phyloP scores from a whole-genome alignment of 345 rosid species.

The Conringia planisiliqua region DNA sequence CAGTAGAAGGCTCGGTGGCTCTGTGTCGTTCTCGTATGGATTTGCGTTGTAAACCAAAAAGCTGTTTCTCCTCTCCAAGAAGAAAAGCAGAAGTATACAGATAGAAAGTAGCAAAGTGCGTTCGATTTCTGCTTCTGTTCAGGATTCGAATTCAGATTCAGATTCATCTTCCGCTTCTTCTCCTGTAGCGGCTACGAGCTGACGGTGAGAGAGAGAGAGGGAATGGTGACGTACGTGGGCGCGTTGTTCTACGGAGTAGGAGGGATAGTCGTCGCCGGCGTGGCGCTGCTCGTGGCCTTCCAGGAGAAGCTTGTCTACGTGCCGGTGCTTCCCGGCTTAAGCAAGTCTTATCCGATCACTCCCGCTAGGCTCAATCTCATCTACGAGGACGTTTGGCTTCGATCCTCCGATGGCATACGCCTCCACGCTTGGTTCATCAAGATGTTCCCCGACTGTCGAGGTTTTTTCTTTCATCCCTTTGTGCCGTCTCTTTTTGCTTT shows the following conservation, averaged over 20 bases:
- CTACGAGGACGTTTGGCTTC: conserved; percentile 96
- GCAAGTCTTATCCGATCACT: conserved; percentile 77
- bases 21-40: background rate
- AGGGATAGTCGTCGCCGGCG: conserved; percentile 80
- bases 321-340: conserved; percentile 88
- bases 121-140: conserved; percentile 9
- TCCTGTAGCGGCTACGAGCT: background rate
- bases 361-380: conserved; percentile 75
- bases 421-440: conserved; percentile 99
- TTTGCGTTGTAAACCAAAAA: background rate
- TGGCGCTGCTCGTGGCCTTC: conserved; percentile 88
- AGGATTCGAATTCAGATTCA: conserved; percentile 3
- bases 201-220: background rate
- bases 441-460: conserved; percentile 73
- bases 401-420: conserved; percentile 83
- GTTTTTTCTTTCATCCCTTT: conserved; percentile 30
- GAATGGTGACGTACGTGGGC: conserved; percentile 74
- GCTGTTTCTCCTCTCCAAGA: background rate
- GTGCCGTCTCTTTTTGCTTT: too few relatives aligned
- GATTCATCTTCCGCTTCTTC: conserved; percentile 5
- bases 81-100: conserved; percentile 24
- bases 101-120: conserved; percentile 2
- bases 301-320: conserved; percentile 96
- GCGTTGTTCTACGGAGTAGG: conserved; percentile 83
- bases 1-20: background rate